Percentiles rank a stretch among this genome's conserved stretches.
Conservation (phyloP, 768 basidiomycete genomes). For the Suillus weaverae region DNA sequence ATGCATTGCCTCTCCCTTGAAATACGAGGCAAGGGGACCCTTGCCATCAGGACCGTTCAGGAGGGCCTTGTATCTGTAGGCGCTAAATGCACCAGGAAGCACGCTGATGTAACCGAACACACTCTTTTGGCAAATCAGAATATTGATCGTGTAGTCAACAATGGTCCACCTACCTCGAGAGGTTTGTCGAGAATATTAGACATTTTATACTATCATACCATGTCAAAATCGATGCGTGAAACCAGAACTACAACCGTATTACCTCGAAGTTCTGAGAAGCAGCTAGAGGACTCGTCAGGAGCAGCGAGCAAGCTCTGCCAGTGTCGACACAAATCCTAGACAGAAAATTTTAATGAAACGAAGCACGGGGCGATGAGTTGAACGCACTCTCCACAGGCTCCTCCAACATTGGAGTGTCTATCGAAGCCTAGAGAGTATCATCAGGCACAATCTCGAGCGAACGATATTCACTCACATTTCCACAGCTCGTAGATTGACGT, state of each 20-base stretch:
- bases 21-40: constrained; percentile 89
- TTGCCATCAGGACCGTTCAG: constrained; percentile 85
- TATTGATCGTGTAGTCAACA: neutral
- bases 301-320: constrained; percentile 68
- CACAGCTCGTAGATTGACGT: constrained; percentile 96
- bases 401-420: constrained; percentile 82
- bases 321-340: constrained; percentile 79
- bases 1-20: constrained; percentile 90
- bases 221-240: constrained; percentile 8
- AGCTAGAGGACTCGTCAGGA: constrained; percentile 74
- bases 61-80: constrained; percentile 87
- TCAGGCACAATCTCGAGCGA: constrained; percentile 6
- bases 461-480: constrained; percentile 61
- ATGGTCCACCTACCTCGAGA: constrained; percentile 60
- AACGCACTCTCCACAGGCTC: constrained; percentile 89
- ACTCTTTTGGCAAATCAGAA: constrained; percentile 42
- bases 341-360: constrained; percentile 1
- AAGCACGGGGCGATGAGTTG: neutral
- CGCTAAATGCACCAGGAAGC: constrained; percentile 89
- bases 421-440: constrained; percentile 55
- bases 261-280: constrained; percentile 97
- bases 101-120: constrained; percentile 88
- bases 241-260: neutral
- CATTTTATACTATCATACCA: constrained; percentile 74
- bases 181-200: constrained; percentile 97